phyloP scores from a whole-genome alignment of 306 rosid genomes.

The Vicia faba region DNA sequence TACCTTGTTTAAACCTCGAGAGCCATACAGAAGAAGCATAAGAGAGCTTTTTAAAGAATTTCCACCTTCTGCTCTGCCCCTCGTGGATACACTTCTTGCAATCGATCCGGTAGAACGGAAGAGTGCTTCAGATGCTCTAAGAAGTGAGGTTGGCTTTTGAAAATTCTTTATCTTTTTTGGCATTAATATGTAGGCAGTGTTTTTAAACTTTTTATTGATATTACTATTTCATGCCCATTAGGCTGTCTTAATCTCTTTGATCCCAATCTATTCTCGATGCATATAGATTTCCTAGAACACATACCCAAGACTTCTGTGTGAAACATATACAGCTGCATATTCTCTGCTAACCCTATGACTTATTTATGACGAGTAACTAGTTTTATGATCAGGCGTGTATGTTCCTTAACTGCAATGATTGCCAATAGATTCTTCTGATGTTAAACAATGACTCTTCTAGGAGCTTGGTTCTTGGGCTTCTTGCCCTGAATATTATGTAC shows the following conservation, averaged over 20 bases:
- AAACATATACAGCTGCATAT: conserved; percentile 13
- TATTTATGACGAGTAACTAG: conserved; percentile 20
- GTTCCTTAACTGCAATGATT: conserved; percentile 32
- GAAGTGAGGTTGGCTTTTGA: conserved; percentile 65
- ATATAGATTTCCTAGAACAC: conserved; percentile 13
- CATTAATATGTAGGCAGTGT: conserved; percentile 7
- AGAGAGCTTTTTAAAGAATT: conserved; percentile 77
- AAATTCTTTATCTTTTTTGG: conserved; percentile 13
- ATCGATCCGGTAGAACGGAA: conserved; percentile 86
- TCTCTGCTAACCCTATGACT: background rate
- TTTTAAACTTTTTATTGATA: conserved; percentile 12
- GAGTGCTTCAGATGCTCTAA: conserved; percentile 75
- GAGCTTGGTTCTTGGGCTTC: conserved; percentile 34
- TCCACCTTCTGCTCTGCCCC: conserved; percentile 81
- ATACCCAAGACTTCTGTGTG: background rate
- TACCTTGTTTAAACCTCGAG: conserved; percentile 83
- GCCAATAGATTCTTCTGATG: conserved; percentile 20
- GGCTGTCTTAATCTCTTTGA: background rate
- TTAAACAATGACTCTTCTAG: background rate
- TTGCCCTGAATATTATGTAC: conserved; percentile 11
- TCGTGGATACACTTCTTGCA: conserved; percentile 84
- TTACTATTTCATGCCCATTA: conserved; percentile 34
- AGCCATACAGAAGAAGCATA: conserved; percentile 78
- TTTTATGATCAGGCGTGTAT: conserved; percentile 23
- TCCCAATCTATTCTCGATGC: conserved; percentile 7